Evolutionary conservation across 805 yeast genomes (phyloP).

Genomic region (Candida ponderosae): DNA sequence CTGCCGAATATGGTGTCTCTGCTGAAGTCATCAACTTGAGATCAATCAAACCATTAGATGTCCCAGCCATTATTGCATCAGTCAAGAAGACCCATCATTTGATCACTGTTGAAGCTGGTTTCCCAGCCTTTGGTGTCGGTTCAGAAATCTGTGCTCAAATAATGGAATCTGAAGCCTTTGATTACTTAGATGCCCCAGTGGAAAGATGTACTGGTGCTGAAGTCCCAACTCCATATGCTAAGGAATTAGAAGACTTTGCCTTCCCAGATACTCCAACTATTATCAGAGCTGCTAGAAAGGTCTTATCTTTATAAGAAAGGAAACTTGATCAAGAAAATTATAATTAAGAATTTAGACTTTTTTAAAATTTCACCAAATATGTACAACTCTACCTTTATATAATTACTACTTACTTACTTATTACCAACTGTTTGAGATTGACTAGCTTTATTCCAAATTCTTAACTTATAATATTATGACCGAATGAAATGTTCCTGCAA

Average conservation of each 20-base stretch:
- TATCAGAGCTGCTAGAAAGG: conserved; percentile 79
- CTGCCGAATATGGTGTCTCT: conserved; percentile 76
- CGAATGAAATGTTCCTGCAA: too few relatives aligned
- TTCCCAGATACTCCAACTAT: conserved; percentile 96
- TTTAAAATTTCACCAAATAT: too few relatives aligned
- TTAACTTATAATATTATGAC: too few relatives aligned
- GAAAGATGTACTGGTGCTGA: conserved; percentile 99
- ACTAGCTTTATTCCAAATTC: too few relatives aligned
- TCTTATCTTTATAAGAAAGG: conserved; percentile 49
- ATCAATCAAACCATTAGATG: conserved; percentile 94
- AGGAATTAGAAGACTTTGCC: conserved; percentile 93
- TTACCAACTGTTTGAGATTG: too few relatives aligned
- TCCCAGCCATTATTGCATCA: conserved; percentile 74
- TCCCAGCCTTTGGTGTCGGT: conserved; percentile 98
- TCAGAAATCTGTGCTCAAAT: conserved; percentile 96
- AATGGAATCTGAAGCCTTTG: conserved; percentile 98
- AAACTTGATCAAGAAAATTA: conserved; percentile 1
- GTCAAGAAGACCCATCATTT: conserved; percentile 96
- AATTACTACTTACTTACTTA: too few relatives aligned
- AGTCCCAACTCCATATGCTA: conserved; percentile 98
- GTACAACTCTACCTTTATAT: too few relatives aligned
- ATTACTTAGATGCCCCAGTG: conserved; percentile 96
- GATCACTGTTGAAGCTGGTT: conserved; percentile 94
- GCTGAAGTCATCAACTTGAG: conserved; percentile 95
- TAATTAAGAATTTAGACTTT: neutral